phyloP scores from a whole-genome alignment of 345 rosid species.

The Hypericum perforatum region DNA sequence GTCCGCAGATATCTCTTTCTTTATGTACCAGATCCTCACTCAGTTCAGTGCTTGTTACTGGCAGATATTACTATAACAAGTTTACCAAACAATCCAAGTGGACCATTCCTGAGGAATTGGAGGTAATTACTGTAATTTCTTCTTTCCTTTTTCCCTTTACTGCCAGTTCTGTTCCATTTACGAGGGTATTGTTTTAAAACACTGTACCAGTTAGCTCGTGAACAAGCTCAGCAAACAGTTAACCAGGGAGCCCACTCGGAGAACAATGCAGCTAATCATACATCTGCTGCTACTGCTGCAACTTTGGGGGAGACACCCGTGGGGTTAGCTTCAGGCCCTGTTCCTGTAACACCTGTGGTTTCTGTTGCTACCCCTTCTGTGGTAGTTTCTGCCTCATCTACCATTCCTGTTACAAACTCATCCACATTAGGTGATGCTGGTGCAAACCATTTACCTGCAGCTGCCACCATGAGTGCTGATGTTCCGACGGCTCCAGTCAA shows the following conservation, averaged over 20 bases:
- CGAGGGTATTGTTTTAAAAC: slow-evolving; percentile 16
- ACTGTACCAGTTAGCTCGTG: slow-evolving; percentile 79
- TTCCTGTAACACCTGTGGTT: slow-evolving; percentile 38
- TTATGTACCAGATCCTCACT: background rate
- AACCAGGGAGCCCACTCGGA: slow-evolving; percentile 34
- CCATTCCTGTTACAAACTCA: slow-evolving; percentile 28
- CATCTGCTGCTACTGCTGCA: slow-evolving; percentile 28
- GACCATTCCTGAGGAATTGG: slow-evolving; percentile 92
- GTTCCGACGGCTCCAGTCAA: slow-evolving; percentile 23
- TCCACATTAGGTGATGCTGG: slow-evolving; percentile 19
- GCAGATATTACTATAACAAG: slow-evolving; percentile 93
- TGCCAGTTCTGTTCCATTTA: slow-evolving; percentile 5
- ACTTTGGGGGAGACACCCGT: slow-evolving; percentile 32
- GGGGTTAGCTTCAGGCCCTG: slow-evolving; percentile 46
- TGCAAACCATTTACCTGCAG: slow-evolving; percentile 24
- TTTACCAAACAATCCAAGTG: slow-evolving; percentile 88
- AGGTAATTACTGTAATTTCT: slow-evolving; percentile 36
- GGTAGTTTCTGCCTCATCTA: slow-evolving; percentile 38
- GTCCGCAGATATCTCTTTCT: background rate
- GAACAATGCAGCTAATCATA: slow-evolving; percentile 35
- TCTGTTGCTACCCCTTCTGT: slow-evolving; percentile 29
- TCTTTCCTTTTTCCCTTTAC: slow-evolving; percentile 10
- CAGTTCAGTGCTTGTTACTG: slow-evolving; percentile 6
- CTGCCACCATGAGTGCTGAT: slow-evolving; percentile 26
- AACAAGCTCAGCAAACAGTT: slow-evolving; percentile 58